A percentile compares a stretch with the other conserved stretches of the same genome.
phyloP scores from a whole-genome alignment of 2,329 filamentous ascomycete genomes.

The Helotiales sp. region DNA sequence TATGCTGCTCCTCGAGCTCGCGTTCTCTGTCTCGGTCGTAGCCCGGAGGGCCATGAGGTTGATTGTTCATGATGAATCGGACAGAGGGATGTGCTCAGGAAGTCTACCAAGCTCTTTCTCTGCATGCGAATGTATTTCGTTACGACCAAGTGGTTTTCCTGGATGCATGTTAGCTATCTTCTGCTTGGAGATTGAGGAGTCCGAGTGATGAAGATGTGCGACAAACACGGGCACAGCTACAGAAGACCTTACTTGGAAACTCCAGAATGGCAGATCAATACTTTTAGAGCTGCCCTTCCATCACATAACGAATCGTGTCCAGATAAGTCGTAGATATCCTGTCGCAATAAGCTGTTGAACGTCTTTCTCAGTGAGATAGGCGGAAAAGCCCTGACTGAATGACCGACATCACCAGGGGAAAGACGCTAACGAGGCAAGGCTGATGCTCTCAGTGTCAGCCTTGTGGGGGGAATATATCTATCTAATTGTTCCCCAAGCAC shows the following conservation, averaged over 20 bases:
- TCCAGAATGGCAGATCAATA: neutral
- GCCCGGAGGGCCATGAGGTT: slow-evolving; percentile 30
- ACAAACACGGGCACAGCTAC: neutral
- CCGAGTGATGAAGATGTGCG: too few species aligned
- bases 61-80: slow-evolving; percentile 32
- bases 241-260: neutral
- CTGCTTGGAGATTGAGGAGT: neutral
- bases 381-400: neutral
- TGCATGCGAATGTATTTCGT: neutral
- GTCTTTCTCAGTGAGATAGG: neutral
- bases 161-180: neutral
- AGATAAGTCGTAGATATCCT: neutral
- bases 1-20: slow-evolving; percentile 53
- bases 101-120: neutral
- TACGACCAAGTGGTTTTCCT: neutral
- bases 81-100: neutral
- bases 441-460: neutral
- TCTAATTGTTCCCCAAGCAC: neutral
- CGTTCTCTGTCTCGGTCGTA: slow-evolving; percentile 44
- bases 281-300: neutral
- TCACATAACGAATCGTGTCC: neutral
- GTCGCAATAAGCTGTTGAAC: neutral
- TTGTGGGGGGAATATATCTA: neutral
- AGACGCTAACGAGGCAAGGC: neutral
- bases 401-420: neutral